Base-by-base conservation (phyloP, 2,329 filamentous ascomycete genomes). In the Neodidymelliopsis sp. region DNA sequence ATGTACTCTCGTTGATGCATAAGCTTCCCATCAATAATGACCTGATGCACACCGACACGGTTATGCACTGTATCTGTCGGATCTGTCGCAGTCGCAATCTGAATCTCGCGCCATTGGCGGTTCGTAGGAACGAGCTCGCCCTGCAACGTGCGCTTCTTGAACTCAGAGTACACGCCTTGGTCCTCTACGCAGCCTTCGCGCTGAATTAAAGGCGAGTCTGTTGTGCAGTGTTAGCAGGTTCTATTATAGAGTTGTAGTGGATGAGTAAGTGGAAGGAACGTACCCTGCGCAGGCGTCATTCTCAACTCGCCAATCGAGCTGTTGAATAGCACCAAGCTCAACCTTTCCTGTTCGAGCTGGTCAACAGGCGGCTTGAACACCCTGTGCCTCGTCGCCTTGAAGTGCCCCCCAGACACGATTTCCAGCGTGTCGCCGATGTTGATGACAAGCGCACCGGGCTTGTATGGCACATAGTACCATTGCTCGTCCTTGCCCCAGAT, bases 391-490 rank as follows among this genome's bases (percentile, higher is more conserved):
- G 77, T 79, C 3, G 77, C 76, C 53, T 77, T 76, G 63, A 78
- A 78, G 45, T 77, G 73, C 0, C 77, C 77, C 3, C 76, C 77
- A 1, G 76, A 77, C 0, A 79, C 71, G 41, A 78, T 76, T 60
- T 78, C 41, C 60, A 74, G 53, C 7, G 62, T 61, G 15, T 63
- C 62, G 35, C 60, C 62, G 25, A 66, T 62, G 35, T 66, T 66
- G 47, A 66, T 56, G 22, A 66, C 62, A 8, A 64, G 57, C 24
- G 60, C 60, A 19, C 60, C 59, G 7, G 57, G 60, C 50, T 63
- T 62, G 44, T 63, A 63, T 15, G 57, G 60, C 5, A 61, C 62
- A 22, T 60, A 63, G 43, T 63, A 60, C 62, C 62, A 65, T 33
- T 62, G 40, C 49, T 63, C 60, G 19, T 62, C 53, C 10, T 42